A percentile compares a stretch with the other conserved stretches of the same genome.
These are phyloP conservation scores for Sorghum bicolor DNA, from an alignment of 176 grass and related monocot genomes.

Conservation along the genomic window DNA sequence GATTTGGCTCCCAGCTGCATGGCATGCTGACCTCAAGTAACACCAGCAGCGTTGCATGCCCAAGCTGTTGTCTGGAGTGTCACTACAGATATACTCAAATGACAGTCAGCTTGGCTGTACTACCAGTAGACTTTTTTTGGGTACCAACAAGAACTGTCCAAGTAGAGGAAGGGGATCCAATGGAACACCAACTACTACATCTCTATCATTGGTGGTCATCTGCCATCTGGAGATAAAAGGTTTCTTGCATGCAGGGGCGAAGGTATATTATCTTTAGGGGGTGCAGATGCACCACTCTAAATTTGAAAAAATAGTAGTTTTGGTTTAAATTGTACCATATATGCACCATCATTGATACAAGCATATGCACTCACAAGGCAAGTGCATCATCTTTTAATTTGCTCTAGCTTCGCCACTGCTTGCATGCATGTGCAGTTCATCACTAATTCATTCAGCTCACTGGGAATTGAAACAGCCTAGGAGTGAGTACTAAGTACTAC, in stretches of 20 bases:
- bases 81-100: neutral
- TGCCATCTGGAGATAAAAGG: neutral
- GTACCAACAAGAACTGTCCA: constrained; percentile 39
- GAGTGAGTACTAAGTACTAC: neutral
- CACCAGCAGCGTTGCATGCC: constrained; percentile 6
- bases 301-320: no score
- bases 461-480: neutral
- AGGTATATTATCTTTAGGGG: no score
- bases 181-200: constrained; percentile 22
- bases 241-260: neutral
- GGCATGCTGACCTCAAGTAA: constrained; percentile 36
- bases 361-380: no score
- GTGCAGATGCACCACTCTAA: no score
- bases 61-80: neutral
- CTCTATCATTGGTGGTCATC: neutral
- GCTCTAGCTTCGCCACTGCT: no score
- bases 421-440: constrained; percentile 23
- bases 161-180: constrained; percentile 43
- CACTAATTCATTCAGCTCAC: neutral
- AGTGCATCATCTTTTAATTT: no score
- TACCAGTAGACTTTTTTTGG: neutral
- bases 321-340: no score
- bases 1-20: neutral
- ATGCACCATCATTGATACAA: no score
- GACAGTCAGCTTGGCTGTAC: neutral